Base-by-base conservation (phyloP, 164 flowering plant species). In the Litsea cubeba region DNA sequence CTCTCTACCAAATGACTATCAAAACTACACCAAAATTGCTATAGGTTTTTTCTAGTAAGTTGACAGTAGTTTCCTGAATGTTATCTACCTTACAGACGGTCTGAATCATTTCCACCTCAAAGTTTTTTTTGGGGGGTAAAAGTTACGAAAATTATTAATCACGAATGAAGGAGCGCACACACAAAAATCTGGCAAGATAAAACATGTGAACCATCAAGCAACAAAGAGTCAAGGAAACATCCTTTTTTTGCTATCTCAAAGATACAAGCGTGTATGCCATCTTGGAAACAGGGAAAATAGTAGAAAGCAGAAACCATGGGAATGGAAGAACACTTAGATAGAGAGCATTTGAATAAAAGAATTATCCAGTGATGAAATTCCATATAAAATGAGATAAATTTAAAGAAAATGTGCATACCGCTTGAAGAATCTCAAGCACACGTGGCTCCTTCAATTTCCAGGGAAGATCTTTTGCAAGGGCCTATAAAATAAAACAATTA, bases 381-480 rank as follows among this genome's bases (percentile, higher is more conserved):
- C 22, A 28, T 28, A 30, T 28, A 28, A 20, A 66, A 28, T 4
- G 46, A 66, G 65, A 18, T 64, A 58, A 50, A n/a, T 65, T 51
- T 63, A 54, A 25, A 25, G 67, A 64, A 66, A 49, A n/a, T 12
- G 22, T 15, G 69, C 90, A 71, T 83, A 96, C 99, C 78, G 99
- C 99, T 88, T 94, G 91, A 77, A 95, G 91, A 72, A 96, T 92
- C 83, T 96, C 99, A 66, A 79, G 64, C 67, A 92, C 98, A 50
- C 97, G 88, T 46, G 97, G 82, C 22, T 94, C 99, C 83, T 88
- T 96, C 86, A 92, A 51, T 82, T 83, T 91, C 95, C 95, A 94
- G 46, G 97, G 99, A 76, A 90, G 88, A 86, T 96, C 99, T 83
- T 96, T 91, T n/a, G 92, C 98, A 81, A 95, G 93, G 64, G 99